phyloP scores from a whole-genome alignment of 306 rosid species.

The Vicia villosa region DNA sequence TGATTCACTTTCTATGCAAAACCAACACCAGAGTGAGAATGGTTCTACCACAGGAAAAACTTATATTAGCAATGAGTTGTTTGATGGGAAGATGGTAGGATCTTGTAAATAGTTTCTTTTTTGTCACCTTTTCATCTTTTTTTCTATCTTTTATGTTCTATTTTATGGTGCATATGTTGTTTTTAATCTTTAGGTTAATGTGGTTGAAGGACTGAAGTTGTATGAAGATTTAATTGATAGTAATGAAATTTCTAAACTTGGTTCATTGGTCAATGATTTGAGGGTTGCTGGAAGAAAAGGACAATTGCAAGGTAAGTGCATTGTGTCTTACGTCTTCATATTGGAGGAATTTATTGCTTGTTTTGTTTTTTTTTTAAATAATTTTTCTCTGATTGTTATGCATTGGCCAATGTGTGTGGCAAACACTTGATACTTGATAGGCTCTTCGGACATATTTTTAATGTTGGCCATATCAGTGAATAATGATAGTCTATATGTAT shows the following conservation, averaged over 20 bases:
- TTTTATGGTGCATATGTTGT: slow-evolving; percentile 4
- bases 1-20: slow-evolving; percentile 47
- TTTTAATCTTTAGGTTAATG: slow-evolving; percentile 61
- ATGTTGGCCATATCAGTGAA: not conserved
- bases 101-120: slow-evolving; percentile 35
- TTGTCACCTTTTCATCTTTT: slow-evolving; percentile 7
- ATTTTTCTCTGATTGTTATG: slow-evolving; percentile 8
- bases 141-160: slow-evolving; percentile 16
- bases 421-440: not conserved
- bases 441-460: not conserved
- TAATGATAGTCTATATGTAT: not conserved
- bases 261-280: slow-evolving; percentile 67
- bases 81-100: slow-evolving; percentile 76
- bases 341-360: not conserved
- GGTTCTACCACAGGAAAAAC: slow-evolving; percentile 52
- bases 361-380: not conserved
- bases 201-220: slow-evolving; percentile 78
- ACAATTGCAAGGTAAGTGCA: slow-evolving; percentile 70
- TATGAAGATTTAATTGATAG: slow-evolving; percentile 61
- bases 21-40: slow-evolving; percentile 52
- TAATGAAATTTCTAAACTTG: slow-evolving; percentile 63
- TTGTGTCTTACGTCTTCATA: not conserved
- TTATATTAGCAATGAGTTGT: slow-evolving; percentile 58
- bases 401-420: slow-evolving; percentile 1
- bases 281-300: slow-evolving; percentile 76